Evolutionary conservation across 1,139 yeast genomes (phyloP), one percentile per base, ranked within the genome.

Genomic region (Yarrowia galli): DNA sequence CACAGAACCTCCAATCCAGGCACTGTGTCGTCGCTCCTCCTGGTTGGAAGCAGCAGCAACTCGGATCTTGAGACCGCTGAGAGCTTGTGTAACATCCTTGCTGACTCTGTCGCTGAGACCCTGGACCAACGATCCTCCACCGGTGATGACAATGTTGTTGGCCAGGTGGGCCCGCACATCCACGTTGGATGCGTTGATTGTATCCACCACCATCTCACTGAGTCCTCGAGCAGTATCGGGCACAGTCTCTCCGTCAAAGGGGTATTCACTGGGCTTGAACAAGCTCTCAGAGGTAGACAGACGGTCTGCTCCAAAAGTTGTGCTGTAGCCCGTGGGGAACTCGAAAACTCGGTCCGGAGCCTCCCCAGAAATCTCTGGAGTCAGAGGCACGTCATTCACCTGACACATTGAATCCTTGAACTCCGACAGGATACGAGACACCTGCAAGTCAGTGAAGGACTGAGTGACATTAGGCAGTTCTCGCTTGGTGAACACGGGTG

Each of bases 1-100:
- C 49, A 95, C 96, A 72, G 96, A 89, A 9, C 98, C 98, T 54
- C 99, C 99, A 68, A 95, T 86, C 98, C 99, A 95, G 9, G 96
- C 84, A 71, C 96, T 92, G 76, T 87, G 91, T 72, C 87, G 86
- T 74, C 98, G 85, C 78, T 95, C 99, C 65, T 84, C 84, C 1
- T 90, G 79, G 76, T 91, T 91, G 46, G 99, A 98, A 5, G 91
- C 88, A 0, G 98, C 91, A 74, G 92, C 91, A 61, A 95, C 84
- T 75, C 98, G 83, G 67, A 95, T 88, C 78, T 95, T 95, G 72
- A 93, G 83, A n/a, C 98, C 97, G 0, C 98, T 98, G 73, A 93
- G 87, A 69, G 85, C 80, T 68, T 83, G 83, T 28, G 89, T 84
- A 69, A 95, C 80, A 74, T 95, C 99, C 56, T 85, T 81, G 77